phyloP scores from a whole-genome alignment of 164 flowering plant species.

The Liriodendron chinense region DNA sequence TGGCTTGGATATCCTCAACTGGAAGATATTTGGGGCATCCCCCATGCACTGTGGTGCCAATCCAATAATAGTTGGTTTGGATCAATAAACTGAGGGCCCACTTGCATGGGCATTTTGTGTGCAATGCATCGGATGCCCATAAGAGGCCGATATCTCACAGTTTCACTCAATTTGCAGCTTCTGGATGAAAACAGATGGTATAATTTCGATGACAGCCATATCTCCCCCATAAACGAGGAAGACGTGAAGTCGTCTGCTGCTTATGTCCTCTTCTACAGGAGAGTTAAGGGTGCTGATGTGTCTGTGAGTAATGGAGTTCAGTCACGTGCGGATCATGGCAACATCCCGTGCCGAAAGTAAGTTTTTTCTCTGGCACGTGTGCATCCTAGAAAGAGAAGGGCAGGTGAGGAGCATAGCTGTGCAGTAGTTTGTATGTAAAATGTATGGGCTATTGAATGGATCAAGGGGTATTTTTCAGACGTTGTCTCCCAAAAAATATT shows the following conservation, averaged over 20 bases:
- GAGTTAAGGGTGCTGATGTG: conserved; percentile 51
- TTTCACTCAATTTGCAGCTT: conserved; percentile 49
- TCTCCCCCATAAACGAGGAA: conserved; percentile 74
- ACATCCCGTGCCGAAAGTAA: conserved; percentile 2
- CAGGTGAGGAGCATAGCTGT: background rate
- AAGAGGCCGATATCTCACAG: too few species aligned
- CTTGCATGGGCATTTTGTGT: too few species aligned
- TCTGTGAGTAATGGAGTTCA: conserved; percentile 39
- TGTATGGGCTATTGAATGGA: background rate
- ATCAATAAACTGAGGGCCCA: too few species aligned
- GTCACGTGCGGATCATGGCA: conserved; percentile 22
- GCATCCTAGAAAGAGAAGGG: background rate
- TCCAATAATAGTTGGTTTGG: too few species aligned
- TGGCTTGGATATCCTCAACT: too few species aligned
- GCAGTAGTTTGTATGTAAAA: background rate
- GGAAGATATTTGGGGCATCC: too few species aligned
- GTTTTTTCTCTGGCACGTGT: background rate
- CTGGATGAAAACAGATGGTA: conserved; percentile 94
- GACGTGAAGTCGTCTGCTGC: conserved; percentile 91
- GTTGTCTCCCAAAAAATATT: background rate
- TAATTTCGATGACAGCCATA: conserved; percentile 90
- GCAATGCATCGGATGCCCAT: too few species aligned
- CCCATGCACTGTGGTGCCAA: too few species aligned
- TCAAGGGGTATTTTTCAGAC: too few species aligned
- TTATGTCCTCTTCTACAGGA: conserved; percentile 85